Base-by-base conservation (phyloP, 2,329 filamentous ascomycete genomes). In the Colletotrichum brevisporum region DNA sequence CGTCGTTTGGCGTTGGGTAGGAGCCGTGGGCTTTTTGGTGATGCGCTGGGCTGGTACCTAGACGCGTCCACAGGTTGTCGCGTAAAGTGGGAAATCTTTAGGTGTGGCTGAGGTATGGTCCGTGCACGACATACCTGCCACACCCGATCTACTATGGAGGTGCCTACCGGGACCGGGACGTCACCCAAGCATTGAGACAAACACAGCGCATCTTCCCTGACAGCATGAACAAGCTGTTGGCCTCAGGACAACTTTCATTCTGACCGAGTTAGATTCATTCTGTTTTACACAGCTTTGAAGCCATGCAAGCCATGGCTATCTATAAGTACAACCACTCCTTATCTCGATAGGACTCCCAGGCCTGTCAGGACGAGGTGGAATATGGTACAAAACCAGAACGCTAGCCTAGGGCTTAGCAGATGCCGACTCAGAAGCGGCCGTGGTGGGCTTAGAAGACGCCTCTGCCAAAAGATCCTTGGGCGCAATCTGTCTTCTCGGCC, bases 401-500 rank as follows among this genome's bases (percentile, higher is more conserved):
- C 24, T 57, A 13, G 9, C 52, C 48, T 47, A 69, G 31, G 62
- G 52, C 39, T 72, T 71, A 39, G 77, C 77, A 69, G 83, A 75
- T 60, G 77, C 71, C 65, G 81, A 73, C 77, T 75, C 61, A 59
- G 77, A 77, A 1, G 77, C 73, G 50, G 79, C 74, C 43, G 76
- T 78, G 43, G 79, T 73, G 4, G 78, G 70, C 10, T 77, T 79
- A 24, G 78, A 71, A 3, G 79, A 72, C 4, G 79, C 75, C 26
- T 78, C 75, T 52, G 80, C 74, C 52, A 82, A 71, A 45, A 81
- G 69, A 64, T 79, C 77, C 21, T 73, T 79, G 1, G 85, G 82
- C 41, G 89, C 86, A 71, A 93, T 80, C 76, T 89, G 86, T 77
- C 90, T 88, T 81, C 94, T 89, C 56, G 95, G 93, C 75, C 90